Percentiles rank a stretch among this genome's conserved stretches.
phyloP scores from a whole-genome alignment of 1,284 basidiomycete species.

The Cutaneotrichosporon sp. region DNA sequence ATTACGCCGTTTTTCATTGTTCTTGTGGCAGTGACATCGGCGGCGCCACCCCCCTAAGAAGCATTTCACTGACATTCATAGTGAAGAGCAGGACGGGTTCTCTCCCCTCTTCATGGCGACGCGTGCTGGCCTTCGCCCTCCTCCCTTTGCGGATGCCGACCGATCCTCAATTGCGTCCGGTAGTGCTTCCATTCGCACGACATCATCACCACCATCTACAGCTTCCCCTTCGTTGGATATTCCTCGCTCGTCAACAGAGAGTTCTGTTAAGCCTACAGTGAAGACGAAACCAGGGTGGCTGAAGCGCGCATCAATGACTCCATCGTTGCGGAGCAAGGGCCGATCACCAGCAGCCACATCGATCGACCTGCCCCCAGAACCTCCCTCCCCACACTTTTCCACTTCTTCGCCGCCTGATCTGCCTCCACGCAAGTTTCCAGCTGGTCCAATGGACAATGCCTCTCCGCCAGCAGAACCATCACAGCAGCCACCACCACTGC shows the following conservation, averaged over 20 bases:
- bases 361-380: slow-evolving; percentile 21
- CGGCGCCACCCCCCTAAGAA: not conserved
- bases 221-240: slow-evolving; percentile 23
- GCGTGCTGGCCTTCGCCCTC: slow-evolving; percentile 27
- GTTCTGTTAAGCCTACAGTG: slow-evolving; percentile 22
- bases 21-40: not conserved
- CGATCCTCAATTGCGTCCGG: not conserved
- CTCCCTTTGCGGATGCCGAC: not conserved
- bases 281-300: slow-evolving; percentile 41
- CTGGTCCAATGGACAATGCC: slow-evolving; percentile 25
- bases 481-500: slow-evolving; percentile 18
- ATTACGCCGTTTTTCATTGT: not conserved
- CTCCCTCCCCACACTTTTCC: slow-evolving; percentile 20
- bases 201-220: not conserved
- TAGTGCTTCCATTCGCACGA: not conserved
- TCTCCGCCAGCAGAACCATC: slow-evolving; percentile 11
- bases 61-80: slow-evolving; percentile 7
- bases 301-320: slow-evolving; percentile 33
- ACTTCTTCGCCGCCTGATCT: slow-evolving; percentile 28
- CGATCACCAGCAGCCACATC: slow-evolving; percentile 27
- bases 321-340: slow-evolving; percentile 31
- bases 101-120: slow-evolving; percentile 26
- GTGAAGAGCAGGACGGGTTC: slow-evolving; percentile 14
- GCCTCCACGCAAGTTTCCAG: slow-evolving; percentile 29
- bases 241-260: not conserved